phyloP scores from a whole-genome alignment of 1,284 basidiomycete species.

The Irpex lacteus region DNA sequence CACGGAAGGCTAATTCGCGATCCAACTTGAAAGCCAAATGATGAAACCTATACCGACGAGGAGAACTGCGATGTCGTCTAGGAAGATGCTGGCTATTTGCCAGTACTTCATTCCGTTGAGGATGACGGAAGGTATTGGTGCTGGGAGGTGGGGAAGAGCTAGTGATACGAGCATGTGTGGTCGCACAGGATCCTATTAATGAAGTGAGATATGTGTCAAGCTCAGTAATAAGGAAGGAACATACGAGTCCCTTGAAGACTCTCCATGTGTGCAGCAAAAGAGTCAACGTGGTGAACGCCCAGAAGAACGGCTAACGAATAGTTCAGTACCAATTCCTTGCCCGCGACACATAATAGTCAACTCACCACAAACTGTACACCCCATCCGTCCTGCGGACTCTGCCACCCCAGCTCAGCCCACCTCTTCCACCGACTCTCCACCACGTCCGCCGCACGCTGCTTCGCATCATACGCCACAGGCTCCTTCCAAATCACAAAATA shows the following conservation, averaged over 20 bases:
- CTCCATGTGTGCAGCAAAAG: conserved; percentile 66
- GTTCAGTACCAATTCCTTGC: conserved; percentile 9
- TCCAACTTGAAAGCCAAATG: conserved; percentile 52
- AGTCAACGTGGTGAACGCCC: conserved; percentile 71
- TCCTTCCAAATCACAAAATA: conserved; percentile 69
- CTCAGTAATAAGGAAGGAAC: conserved; percentile 25
- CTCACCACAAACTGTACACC: conserved; percentile 57
- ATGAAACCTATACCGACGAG: conserved; percentile 63
- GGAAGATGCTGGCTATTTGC: conserved; percentile 58
- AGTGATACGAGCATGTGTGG: conserved; percentile 58
- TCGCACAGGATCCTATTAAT: conserved; percentile 50
- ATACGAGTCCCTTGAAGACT: conserved; percentile 64
- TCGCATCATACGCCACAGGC: conserved; percentile 41
- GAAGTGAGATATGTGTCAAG: conserved; percentile 4
- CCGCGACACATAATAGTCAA: neutral
- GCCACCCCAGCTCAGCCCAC: conserved; percentile 52
- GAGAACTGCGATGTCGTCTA: conserved; percentile 66
- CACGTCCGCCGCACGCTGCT: conserved; percentile 18
- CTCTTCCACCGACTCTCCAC: conserved; percentile 43
- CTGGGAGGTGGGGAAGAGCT: conserved; percentile 62
- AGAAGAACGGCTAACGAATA: conserved; percentile 65
- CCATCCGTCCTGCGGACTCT: conserved; percentile 32
- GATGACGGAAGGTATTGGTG: conserved; percentile 58
- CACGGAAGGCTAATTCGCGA: conserved; percentile 21
- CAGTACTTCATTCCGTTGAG: conserved; percentile 62